Conservation (phyloP, 257 asterid species). For the Nemophila menziesii region DNA sequence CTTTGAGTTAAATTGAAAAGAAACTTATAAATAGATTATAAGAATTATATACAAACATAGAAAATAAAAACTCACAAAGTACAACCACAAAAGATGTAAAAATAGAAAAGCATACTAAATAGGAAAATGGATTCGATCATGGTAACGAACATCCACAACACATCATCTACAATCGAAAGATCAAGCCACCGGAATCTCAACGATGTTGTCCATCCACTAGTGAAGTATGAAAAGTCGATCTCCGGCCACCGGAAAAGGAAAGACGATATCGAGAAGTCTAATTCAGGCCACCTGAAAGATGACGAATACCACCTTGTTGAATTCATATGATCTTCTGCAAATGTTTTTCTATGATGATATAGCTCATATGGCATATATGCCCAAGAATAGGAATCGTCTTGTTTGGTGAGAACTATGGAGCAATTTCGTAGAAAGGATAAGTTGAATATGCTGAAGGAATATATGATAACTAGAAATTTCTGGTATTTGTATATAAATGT, state of each 20-base stretch:
- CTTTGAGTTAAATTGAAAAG: no score
- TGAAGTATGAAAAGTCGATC: conserved; percentile 27
- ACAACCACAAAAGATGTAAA: conserved; percentile 55
- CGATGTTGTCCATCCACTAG: conserved; percentile 12
- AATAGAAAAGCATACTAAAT: conserved; percentile 41
- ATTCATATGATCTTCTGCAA: conserved; percentile 15
- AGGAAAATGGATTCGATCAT: conserved; percentile 37
- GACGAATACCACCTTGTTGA: conserved; percentile 25
- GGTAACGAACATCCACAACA: conserved; percentile 33
- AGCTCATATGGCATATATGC: background rate
- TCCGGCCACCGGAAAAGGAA: conserved; percentile 46
- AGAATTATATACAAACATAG: background rate
- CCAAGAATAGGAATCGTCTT: background rate
- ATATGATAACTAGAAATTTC: no score
- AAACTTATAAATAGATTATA: no score
- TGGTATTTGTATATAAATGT: no score
- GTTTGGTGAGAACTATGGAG: background rate
- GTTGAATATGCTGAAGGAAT: background rate
- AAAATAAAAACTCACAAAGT: conserved; percentile 22
- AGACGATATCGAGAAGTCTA: conserved; percentile 18
- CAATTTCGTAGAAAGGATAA: background rate
- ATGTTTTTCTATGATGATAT: background rate
- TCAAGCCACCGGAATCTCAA: conserved; percentile 46
- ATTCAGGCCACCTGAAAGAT: conserved; percentile 44
- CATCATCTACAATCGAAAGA: conserved; percentile 29